Percentiles rank a stretch among this genome's conserved stretches.
Evolutionary conservation across 2,329 filamentous ascomycete species (phyloP).

Genomic region (Coniochaeta hoffmannii): DNA sequence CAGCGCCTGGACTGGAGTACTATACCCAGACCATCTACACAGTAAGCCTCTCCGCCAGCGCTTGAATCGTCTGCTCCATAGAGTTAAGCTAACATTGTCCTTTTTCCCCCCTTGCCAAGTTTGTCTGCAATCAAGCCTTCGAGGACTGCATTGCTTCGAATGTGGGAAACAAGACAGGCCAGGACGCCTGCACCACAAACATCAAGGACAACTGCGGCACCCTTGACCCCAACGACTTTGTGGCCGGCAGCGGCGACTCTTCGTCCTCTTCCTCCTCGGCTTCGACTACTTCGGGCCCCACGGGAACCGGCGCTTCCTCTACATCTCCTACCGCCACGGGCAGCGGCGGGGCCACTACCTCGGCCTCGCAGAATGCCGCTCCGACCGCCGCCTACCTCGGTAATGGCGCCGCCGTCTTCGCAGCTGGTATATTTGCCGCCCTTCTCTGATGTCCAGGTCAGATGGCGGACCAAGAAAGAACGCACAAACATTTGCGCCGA

Average conservation of each 20-base stretch:
- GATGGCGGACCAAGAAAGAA: not conserved
- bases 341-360: slow-evolving; percentile 13
- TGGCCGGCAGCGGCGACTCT: slow-evolving; percentile 1
- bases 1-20: slow-evolving; percentile 42
- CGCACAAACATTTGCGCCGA: not conserved
- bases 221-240: slow-evolving; percentile 29
- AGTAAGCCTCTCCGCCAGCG: slow-evolving; percentile 16
- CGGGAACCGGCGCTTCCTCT: slow-evolving; percentile 20
- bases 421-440: slow-evolving; percentile 41
- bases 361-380: slow-evolving; percentile 15
- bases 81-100: not conserved
- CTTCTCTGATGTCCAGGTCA: slow-evolving; percentile 24
- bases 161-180: slow-evolving; percentile 31
- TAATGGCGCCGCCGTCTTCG: slow-evolving; percentile 40
- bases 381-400: slow-evolving; percentile 26
- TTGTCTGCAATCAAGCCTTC: slow-evolving; percentile 44
- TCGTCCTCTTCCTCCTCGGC: not conserved
- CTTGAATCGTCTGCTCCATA: not conserved
- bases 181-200: slow-evolving; percentile 39
- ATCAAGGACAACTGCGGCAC: slow-evolving; percentile 42
- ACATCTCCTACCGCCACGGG: slow-evolving; percentile 14
- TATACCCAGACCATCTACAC: slow-evolving; percentile 45
- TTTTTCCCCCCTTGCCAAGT: slow-evolving; percentile 21
- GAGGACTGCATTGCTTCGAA: slow-evolving; percentile 36
- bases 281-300: not conserved